Evolutionary conservation across 1,284 basidiomycete species (phyloP), one percentile per base, ranked within the genome.

Genomic region (Psilocybe mexicana): DNA sequence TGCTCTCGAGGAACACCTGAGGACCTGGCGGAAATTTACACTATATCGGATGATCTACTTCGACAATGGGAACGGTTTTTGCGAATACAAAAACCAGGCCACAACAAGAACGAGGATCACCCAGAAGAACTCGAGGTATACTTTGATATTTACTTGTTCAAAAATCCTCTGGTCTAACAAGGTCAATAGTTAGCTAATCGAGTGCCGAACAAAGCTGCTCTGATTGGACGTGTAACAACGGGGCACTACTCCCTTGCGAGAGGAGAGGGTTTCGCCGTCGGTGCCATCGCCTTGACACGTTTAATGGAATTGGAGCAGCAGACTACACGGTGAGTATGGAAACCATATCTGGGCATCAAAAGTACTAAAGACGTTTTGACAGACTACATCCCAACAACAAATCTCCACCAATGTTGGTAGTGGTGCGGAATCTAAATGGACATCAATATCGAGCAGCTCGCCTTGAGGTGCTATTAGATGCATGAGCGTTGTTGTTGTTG

Each of bases 161-260:
- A 3, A 25, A 36, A 26, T 3, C 38, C 47, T 12, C 4, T 40
- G 11, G 8, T 43, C 11, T 44, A 14, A 24, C 38, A 49, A 36
- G 49, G 23, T 18, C 4, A 33, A 33, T 33, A 88, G 84, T 71
- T 85, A 2, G 80, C 79, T 7, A 75, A 80, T 55, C 63, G 69
- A 8, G 65, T 71, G 10, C 74, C 82, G 8, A 65, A 73, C 2
- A 64, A 75, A 42, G 72, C 75, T 0, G 66, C 74, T 0, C 77
- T 91, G 23, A 83, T 95, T 49, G 94, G 94, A 0, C 92, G 90
- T 65, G 80, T 94, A 4, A 90, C 91, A 0, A 87, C 88, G 0
- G 93, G 93, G 0, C 87, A 87, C 61, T 89, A 84, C 67, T 94
- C 92, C 0, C 78, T 96, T 1, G 82, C 86, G 0, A 79, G 86